Percentiles rank a stretch among this genome's conserved stretches.
phyloP scores from a whole-genome alignment of 2,329 filamentous ascomycete species.

The Aspergillus floridensis region DNA sequence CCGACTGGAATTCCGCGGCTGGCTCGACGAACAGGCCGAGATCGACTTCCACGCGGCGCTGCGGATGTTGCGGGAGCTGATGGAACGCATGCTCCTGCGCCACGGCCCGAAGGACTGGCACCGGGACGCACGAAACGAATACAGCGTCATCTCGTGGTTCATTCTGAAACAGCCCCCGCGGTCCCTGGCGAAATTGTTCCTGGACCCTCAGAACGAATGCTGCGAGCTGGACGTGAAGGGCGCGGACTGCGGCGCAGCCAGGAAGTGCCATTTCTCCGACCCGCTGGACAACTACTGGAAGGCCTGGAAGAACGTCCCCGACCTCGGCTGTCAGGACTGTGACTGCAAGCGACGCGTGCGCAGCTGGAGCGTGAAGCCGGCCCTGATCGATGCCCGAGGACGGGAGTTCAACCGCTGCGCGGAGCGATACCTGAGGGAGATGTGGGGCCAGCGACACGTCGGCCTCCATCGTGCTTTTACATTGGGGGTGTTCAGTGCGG shows the following conservation, averaged over 20 bases:
- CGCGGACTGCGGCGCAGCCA: slow-evolving; percentile 7
- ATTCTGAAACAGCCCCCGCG: slow-evolving; percentile 26
- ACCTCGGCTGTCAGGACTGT: slow-evolving; percentile 24
- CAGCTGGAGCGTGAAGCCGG: slow-evolving; percentile 31
- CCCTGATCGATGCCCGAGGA: slow-evolving; percentile 27
- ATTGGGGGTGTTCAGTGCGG: slow-evolving; percentile 18
- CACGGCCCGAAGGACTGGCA: slow-evolving; percentile 29
- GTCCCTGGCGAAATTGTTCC: slow-evolving; percentile 25
- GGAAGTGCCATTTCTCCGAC: slow-evolving; percentile 25
- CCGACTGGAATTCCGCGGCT: slow-evolving; percentile 23
- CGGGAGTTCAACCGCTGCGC: slow-evolving; percentile 25
- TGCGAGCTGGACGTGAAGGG: slow-evolving; percentile 23
- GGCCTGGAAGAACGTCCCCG: slow-evolving; percentile 25
- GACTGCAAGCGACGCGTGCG: slow-evolving; percentile 25
- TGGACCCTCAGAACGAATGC: slow-evolving; percentile 26
- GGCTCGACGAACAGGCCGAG: slow-evolving; percentile 24
- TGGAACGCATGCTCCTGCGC: slow-evolving; percentile 30
- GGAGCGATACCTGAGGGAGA: slow-evolving; percentile 28
- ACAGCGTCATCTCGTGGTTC: slow-evolving; percentile 30
- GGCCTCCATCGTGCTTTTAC: slow-evolving; percentile 23
- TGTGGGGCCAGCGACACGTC: slow-evolving; percentile 28
- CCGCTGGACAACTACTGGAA: slow-evolving; percentile 29
- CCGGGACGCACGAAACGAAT: slow-evolving; percentile 25
- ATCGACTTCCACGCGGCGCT: slow-evolving; percentile 29
- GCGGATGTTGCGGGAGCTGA: slow-evolving; percentile 30